Conservation (phyloP, 805 yeast genomes). For the Suhomyces pyralidae region DNA sequence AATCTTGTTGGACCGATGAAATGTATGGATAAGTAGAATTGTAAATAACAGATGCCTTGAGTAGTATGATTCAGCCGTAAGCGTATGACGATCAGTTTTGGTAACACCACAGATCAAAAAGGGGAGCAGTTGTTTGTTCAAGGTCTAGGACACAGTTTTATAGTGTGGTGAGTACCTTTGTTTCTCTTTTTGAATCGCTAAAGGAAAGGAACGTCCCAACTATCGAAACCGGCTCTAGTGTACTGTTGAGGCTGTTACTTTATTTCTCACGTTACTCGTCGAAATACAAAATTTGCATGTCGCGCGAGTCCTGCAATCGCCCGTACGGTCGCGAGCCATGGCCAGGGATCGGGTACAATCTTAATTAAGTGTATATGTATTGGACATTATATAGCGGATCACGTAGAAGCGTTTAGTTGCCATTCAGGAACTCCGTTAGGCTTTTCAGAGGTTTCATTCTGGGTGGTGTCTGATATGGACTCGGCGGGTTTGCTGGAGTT, state of each 20-base stretch:
- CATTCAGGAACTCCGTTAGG: slow-evolving; percentile 37
- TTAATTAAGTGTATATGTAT: neutral
- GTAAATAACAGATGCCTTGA: neutral
- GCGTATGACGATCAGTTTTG: neutral
- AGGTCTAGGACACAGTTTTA: neutral
- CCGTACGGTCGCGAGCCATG: neutral
- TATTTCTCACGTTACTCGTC: slow-evolving; percentile 1
- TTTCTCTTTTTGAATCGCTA: neutral
- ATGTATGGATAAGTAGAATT: neutral
- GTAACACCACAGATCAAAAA: neutral
- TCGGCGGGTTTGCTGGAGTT: slow-evolving; percentile 11
- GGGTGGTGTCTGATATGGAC: neutral
- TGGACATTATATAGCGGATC: neutral
- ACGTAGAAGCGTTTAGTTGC: slow-evolving; percentile 27
- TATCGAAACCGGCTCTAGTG: neutral
- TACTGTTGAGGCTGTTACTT: neutral
- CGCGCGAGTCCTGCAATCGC: neutral
- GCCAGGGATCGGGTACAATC: neutral
- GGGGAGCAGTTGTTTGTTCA: neutral
- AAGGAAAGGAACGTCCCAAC: neutral
- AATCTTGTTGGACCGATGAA: neutral
- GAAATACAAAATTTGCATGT: neutral
- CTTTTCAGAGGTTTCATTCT: neutral
- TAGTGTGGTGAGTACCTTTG: neutral
- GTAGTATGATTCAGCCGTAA: neutral